These are phyloP conservation scores for Chlorella sorokiniana DNA, from an alignment of 139 green algal species.

Conservation along the genomic window DNA sequence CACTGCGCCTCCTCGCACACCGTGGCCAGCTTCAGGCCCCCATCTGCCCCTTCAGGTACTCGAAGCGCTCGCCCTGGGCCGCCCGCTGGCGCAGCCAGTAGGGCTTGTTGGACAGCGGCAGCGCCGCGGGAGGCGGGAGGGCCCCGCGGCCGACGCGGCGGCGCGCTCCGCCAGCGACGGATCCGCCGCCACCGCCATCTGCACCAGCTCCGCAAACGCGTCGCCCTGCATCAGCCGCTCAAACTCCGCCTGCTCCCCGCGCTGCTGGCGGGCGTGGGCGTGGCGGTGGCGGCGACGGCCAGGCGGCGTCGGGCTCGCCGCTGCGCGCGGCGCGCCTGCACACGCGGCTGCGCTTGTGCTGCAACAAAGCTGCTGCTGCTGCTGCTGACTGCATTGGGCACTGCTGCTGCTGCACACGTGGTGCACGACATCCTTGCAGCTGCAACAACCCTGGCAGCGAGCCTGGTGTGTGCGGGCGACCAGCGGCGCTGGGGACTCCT, in stretches of 20 bases:
- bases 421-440: not conserved
- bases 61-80: constrained; percentile 87
- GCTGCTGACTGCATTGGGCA: not conserved
- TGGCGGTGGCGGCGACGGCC: not conserved
- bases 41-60: constrained; percentile 87
- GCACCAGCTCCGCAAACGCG: constrained; percentile 86
- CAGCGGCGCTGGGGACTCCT: not conserved
- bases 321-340: not conserved
- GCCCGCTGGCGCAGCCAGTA: constrained; percentile 94
- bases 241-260: constrained; percentile 23
- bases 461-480: not conserved
- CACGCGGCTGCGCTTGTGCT: not conserved
- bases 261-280: not conserved
- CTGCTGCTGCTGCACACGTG: not conserved
- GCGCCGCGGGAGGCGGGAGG: not conserved
- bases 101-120: constrained; percentile 74
- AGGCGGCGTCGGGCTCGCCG: not conserved
- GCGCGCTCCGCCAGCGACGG: constrained; percentile 61
- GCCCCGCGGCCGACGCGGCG: constrained; percentile 11
- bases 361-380: not conserved
- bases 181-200: constrained; percentile 77
- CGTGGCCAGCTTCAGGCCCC: constrained; percentile 94
- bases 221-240: constrained; percentile 46
- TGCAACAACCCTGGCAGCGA: not conserved
- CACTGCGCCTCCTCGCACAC: constrained; percentile 95